A percentile compares a stretch with the other conserved stretches of the same genome.
These are phyloP conservation scores for Solanum piurae DNA, from an alignment of 257 asterid species.

Conservation along the genomic window DNA sequence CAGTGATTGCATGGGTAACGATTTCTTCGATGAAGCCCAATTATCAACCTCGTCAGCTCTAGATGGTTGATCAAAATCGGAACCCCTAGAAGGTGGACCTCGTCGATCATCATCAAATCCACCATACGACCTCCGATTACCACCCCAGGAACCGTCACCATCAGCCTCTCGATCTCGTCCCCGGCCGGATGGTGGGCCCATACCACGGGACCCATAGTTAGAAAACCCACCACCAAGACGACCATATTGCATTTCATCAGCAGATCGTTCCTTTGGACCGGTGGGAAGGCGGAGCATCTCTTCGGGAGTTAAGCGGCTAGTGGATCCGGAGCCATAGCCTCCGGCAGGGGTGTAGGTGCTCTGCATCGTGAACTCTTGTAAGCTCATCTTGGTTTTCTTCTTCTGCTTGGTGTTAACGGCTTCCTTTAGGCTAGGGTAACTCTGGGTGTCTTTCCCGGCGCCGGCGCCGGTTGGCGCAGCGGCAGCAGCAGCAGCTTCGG, in stretches of 20 bases:
- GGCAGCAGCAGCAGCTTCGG: constrained; percentile 24
- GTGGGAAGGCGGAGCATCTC: constrained; percentile 85
- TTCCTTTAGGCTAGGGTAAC: constrained; percentile 68
- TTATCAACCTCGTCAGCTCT: constrained; percentile 86
- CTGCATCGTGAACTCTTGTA: constrained; percentile 60
- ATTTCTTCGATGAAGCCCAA: constrained; percentile 74
- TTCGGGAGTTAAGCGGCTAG: constrained; percentile 47
- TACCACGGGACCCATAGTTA: constrained; percentile 29
- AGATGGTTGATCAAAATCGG: constrained; percentile 61
- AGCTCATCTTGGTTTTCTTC: constrained; percentile 73
- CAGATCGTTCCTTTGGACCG: constrained; percentile 73
- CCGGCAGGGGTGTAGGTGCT: constrained; percentile 19
- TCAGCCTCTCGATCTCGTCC: constrained; percentile 23
- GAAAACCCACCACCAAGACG: constrained; percentile 85
- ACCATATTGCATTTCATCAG: constrained; percentile 65
- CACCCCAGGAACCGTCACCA: constrained; percentile 26
- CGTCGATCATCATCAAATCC: constrained; percentile 52
- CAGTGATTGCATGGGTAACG: constrained; percentile 22
- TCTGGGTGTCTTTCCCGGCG: constrained; percentile 13
- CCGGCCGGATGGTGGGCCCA: constrained; percentile 21
- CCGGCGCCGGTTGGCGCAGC: constrained; percentile 4
- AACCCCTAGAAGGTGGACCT: constrained; percentile 43
- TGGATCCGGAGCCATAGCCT: neutral
- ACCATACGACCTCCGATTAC: constrained; percentile 54
- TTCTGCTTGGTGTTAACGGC: constrained; percentile 48